Evolutionary conservation across 2,329 filamentous ascomycete genomes (phyloP), one percentile per base, ranked within the genome.

Genomic region (Pseudogymnoascus sp.): DNA sequence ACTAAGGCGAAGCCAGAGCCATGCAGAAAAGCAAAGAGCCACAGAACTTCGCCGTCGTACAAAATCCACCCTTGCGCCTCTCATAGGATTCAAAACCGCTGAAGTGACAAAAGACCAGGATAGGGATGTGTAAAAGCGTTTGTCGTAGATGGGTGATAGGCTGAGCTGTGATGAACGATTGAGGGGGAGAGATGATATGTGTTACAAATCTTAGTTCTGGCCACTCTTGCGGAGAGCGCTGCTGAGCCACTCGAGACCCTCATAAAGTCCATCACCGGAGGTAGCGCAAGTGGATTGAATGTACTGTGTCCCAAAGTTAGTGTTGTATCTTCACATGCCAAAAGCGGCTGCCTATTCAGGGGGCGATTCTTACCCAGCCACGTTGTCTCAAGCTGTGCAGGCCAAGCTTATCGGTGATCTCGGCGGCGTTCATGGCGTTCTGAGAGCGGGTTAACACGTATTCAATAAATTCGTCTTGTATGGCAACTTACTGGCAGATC

Each of bases 261-360:
- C 93, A 81, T 98, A 98, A 75, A 98, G 90, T 91, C 93, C 93
- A 80, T 98, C 95, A 86, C 93, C 93, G 70, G 93, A 96, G 72
- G 95, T 98, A 78, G 93, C 93, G 83, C 93, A 98, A 77, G 95
- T 98, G 70, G 93, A 96, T 92, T 98, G 93, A 81, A 98, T 98
- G 85, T 96, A 98, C 93, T 93, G 70, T 59, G 40, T 10, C 69
- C 33, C 6, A 11, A 61, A 37, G 62, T 70, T 70, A 68, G 63
- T 63, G n/a, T 61, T n/a, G 62, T 56, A 65, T 50, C 46, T n/a
- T 22, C 37, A 59, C 6, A 62, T 61, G 22, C 50, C 10, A 65
- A 33, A 61, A 28, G 19, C 16, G 22, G 33, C 35, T 61, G 63
- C 26, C 41, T 66, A 50, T 68, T 82, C 92, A 56, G 50, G 50